phyloP scores from a whole-genome alignment of 495 filamentous ascomycete genomes.

The Umbilicaria muhlenbergii region DNA sequence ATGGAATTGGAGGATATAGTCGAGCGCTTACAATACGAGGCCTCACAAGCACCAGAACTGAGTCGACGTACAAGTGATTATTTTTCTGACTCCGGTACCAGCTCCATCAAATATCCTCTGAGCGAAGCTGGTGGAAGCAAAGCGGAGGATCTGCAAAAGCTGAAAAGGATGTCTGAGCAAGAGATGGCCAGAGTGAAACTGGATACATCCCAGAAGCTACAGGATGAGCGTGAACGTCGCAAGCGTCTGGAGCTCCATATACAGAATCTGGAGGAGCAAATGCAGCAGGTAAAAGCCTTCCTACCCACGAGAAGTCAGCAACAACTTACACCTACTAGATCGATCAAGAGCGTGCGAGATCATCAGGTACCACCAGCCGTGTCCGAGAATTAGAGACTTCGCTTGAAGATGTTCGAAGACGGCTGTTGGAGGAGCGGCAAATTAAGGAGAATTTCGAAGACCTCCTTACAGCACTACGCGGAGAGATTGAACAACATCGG shows the following conservation, averaged over 20 bases:
- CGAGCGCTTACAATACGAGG: constrained; percentile 67
- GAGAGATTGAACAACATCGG: constrained; percentile 63
- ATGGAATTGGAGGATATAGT: constrained; percentile 94
- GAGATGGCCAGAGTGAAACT: constrained; percentile 79
- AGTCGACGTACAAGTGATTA: constrained; percentile 88
- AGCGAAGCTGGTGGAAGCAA: constrained; percentile 43
- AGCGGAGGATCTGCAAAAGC: constrained; percentile 68
- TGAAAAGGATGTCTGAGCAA: constrained; percentile 74
- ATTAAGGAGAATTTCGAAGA: constrained; percentile 92
- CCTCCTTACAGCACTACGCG: constrained; percentile 64
- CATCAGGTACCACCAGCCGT: constrained; percentile 26
- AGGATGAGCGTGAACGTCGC: constrained; percentile 65
- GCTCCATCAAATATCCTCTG: constrained; percentile 56
- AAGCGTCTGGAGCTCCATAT: constrained; percentile 68
- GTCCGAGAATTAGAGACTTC: constrained; percentile 61
- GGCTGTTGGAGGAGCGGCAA: constrained; percentile 70
- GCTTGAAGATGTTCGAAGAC: constrained; percentile 66
- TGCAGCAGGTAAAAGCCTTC: constrained; percentile 34
- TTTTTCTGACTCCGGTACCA: constrained; percentile 89
- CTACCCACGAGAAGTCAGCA: neutral
- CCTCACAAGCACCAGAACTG: constrained; percentile 33
- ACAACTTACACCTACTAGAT: constrained; percentile 18
- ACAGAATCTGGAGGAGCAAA: constrained; percentile 59
- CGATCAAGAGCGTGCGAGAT: constrained; percentile 17
- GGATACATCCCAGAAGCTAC: constrained; percentile 64